phyloP scores from a whole-genome alignment of 495 filamentous ascomycete species.

The Podospora sp. region DNA sequence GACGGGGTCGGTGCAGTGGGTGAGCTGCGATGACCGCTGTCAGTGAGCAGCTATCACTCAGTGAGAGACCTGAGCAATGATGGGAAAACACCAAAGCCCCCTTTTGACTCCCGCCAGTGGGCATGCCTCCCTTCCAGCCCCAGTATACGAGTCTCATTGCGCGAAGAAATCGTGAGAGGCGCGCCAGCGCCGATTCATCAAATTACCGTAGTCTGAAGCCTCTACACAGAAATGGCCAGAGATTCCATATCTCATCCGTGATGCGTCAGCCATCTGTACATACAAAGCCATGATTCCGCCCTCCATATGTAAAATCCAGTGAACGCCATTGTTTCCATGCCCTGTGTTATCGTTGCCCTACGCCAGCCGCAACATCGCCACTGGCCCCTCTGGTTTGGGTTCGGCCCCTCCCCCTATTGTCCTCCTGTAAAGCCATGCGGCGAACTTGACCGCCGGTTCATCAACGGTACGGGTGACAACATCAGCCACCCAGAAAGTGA shows the following conservation, averaged over 20 bases:
- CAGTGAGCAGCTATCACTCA: too few species aligned
- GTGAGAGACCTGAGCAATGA: too few species aligned
- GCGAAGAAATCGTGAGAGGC: background rate
- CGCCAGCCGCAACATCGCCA: slow-evolving; percentile 12
- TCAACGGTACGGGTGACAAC: slow-evolving; percentile 58
- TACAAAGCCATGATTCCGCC: background rate
- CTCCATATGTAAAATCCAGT: background rate
- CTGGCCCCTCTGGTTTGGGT: slow-evolving; percentile 17
- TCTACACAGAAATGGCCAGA: background rate
- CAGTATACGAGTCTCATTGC: background rate
- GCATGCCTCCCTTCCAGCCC: background rate
- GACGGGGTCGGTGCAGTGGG: too few species aligned
- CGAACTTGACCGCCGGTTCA: slow-evolving; percentile 56
- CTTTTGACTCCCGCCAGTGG: too few species aligned
- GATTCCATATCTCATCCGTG: background rate
- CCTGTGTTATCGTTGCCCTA: background rate
- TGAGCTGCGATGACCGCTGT: too few species aligned
- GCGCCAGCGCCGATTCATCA: background rate
- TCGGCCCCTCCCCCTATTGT: slow-evolving; percentile 23
- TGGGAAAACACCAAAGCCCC: too few species aligned
- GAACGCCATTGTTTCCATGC: background rate
- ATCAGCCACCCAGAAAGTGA: slow-evolving; percentile 61
- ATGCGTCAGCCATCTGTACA: background rate
- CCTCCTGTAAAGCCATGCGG: slow-evolving; percentile 56
- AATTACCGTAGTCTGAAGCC: background rate